Conservation (phyloP, 495 filamentous ascomycete genomes). For the Staphylotrichum tortipilum region DNA sequence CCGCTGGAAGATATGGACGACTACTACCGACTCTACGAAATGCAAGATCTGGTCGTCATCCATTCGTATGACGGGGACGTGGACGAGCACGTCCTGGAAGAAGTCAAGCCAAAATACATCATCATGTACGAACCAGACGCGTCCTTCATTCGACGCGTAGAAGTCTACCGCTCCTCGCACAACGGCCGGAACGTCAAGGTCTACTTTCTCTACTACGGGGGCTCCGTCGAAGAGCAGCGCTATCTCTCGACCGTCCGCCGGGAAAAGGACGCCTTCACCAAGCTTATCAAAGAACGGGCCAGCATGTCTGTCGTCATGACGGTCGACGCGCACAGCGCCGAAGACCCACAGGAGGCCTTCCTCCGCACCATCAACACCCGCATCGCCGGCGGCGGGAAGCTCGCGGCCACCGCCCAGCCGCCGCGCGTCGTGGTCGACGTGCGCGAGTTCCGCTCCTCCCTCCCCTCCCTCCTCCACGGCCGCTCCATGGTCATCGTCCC, state of each 20-base stretch:
- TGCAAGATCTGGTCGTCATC: constrained; percentile 77
- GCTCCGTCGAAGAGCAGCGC: constrained; percentile 91
- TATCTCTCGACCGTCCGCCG: constrained; percentile 80
- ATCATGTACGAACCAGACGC: constrained; percentile 98
- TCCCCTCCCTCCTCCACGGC: constrained; percentile 86
- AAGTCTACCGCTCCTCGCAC: constrained; percentile 93
- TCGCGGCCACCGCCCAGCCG: constrained; percentile 83
- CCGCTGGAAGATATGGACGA: constrained; percentile 82
- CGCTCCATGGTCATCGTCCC: constrained; percentile 78
- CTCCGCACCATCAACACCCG: constrained; percentile 92
- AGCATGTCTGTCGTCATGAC: constrained; percentile 81
- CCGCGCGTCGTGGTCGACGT: constrained; percentile 91
- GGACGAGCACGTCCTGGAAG: constrained; percentile 92
- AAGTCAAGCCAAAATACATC: constrained; percentile 85
- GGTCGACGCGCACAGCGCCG: constrained; percentile 56
- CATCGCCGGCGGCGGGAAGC: constrained; percentile 84
- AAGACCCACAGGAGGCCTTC: constrained; percentile 87
- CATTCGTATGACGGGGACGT: constrained; percentile 89
- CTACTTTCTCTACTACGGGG: constrained; percentile 93
- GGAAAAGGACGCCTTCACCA: constrained; percentile 93
- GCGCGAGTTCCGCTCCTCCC: constrained; percentile 86
- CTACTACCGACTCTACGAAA: constrained; percentile 88
- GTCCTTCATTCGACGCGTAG: constrained; percentile 88
- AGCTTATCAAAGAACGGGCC: constrained; percentile 85
- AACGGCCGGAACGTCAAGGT: constrained; percentile 79